These are phyloP conservation scores for Erodium trifolium DNA, from an alignment of 441 rosid species.

Conservation along the genomic window DNA sequence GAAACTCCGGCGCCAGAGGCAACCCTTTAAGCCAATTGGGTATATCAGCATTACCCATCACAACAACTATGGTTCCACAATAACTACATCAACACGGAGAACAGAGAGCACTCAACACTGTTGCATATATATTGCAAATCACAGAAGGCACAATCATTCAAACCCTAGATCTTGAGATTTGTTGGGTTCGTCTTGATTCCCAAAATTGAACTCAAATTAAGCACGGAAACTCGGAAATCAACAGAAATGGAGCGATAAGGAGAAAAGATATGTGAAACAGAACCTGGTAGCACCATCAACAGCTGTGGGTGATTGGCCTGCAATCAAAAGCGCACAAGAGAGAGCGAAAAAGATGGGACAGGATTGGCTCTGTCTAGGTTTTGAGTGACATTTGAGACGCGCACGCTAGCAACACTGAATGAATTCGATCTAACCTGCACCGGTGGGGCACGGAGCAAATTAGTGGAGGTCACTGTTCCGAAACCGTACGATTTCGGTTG, in stretches of 20 bases:
- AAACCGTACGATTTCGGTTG: slow-evolving; percentile 19
- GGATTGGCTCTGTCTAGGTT: slow-evolving; percentile 17
- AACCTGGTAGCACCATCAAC: not conserved
- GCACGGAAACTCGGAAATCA: not conserved
- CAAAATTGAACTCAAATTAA: slow-evolving; percentile 1
- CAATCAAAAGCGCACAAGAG: not conserved
- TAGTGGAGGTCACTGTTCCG: slow-evolving; percentile 10
- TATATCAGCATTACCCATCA: slow-evolving; percentile 84
- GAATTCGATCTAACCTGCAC: slow-evolving; percentile 11
- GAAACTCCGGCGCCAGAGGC: slow-evolving; percentile 89
- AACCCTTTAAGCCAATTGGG: slow-evolving; percentile 81
- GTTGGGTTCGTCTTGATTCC: not conserved
- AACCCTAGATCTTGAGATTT: slow-evolving; percentile 2
- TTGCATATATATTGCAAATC: not conserved
- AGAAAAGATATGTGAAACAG: not conserved
- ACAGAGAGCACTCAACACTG: slow-evolving; percentile 20
- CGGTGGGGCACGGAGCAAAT: not conserved
- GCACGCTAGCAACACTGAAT: slow-evolving; percentile 17
- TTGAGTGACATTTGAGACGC: slow-evolving; percentile 20
- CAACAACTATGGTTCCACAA: slow-evolving; percentile 22
- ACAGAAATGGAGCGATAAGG: not conserved
- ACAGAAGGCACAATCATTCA: not conserved
- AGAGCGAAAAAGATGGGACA: slow-evolving; percentile 4
- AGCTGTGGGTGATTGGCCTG: not conserved
- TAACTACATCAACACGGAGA: slow-evolving; percentile 14